Evolutionary conservation across 1,284 basidiomycete species (phyloP), one percentile per base, ranked within the genome.

Genomic region (Puccinia horiana): DNA sequence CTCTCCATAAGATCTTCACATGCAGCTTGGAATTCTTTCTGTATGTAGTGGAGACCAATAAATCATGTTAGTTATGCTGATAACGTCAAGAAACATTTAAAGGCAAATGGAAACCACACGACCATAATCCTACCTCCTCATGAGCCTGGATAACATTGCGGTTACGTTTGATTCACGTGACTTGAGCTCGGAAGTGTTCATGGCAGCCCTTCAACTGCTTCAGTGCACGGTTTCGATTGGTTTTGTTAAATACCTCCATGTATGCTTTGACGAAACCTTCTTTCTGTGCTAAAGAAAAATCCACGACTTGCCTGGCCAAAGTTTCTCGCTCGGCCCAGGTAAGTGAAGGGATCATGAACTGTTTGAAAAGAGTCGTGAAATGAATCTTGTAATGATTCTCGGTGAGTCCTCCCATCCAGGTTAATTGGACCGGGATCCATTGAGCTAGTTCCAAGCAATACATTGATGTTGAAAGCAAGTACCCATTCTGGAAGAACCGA

Each of bases 341-440:
- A 32, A 76, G 14, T 0, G 11, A 35, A 29, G 49, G 18, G 9
- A 37, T 58, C 16, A 76, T 40, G 14, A 16, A 12, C 72, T 73
- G 70, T 5, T 42, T 16, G 37, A 76, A 40, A 8, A 56, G 58
- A 14, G 23, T 42, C 6, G n/a, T n/a, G n/a, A 76, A 76, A 29
- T 76, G 74, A 37, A 42, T 1, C 26, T 61, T 54, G 29, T 77
- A 61, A 65, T 77, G 47, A 14, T 58, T 37, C n/a, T 20, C n/a
- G 23, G 9, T 47, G 2, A 77, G 58, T 18, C 56, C 56, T 12
- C 32, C 11, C 8, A 77, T 77, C 40, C 56, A 77, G 11, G 75
- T 44, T 14, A 77, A 58, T 65, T 77, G 56, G 5, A 77, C 40
- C 2, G 75, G 75, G n/a, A 61, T 65, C 75, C 75, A 77, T 32